Evolutionary conservation across 2,329 filamentous ascomycete species (phyloP), one percentile per base, ranked within the genome.

Genomic region (Talaromyces verruculosus): DNA sequence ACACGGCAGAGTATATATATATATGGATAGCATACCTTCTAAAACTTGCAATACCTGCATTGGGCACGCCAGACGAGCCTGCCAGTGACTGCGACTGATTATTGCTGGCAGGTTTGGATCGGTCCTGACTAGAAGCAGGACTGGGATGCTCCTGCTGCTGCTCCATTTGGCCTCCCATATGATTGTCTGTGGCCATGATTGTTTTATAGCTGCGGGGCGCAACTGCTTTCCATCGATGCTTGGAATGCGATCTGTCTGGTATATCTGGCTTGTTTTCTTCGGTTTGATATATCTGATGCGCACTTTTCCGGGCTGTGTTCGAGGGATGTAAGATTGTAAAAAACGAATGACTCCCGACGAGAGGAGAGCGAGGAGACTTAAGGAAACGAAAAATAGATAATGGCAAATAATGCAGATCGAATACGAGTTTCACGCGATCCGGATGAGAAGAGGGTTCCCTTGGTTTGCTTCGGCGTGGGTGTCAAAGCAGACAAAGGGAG

Each of bases 21-120:
- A 45, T 43, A 33, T 60, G 37, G 25, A 53, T 45, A 41, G 66
- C 67, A 25, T 63, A 69, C 67, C 67, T 69, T 68, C 67, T 68
- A 43, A 69, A 69, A 63, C 67, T 69, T 55, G 66, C 61, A 62
- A 65, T 59, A 51, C 64, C 61, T 61, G 67, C 59, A 61, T 68
- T 69, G 22, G 66, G 64, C 35, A 61, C 58, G 25, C 49, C 57
- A 6, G 63, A 65, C 19, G 63, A 61, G 30, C 64, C 61, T 25
- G 58, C 13, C 7, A 47, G 35, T 19, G 65, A 65, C 30, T 47
- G 45, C 11, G 65, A 43, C 39, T 41, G 62, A 35, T 63, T 63
- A 41, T 63, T 59, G 39, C 30, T 45, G 19, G 28, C 62, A 41
- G 45, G 8, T 33, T 63, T 63, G 33, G 19, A 39, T 25, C 45